Base-by-base conservation (phyloP, 2,329 filamentous ascomycete species). In the Penicillium sp. region DNA sequence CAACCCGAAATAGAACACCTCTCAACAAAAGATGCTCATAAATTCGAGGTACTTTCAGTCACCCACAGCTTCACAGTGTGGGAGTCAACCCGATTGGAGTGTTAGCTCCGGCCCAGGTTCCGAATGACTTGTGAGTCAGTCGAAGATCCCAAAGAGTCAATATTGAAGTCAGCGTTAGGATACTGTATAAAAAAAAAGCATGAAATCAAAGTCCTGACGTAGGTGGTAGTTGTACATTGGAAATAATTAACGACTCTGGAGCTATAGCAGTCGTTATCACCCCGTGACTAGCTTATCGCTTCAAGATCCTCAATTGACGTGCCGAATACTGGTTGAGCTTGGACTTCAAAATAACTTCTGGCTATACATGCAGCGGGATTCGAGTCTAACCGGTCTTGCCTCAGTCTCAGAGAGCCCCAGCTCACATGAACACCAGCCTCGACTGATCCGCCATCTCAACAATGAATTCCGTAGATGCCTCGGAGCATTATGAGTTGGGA, bases 401-500 rank as follows among this genome's bases (percentile, higher is more conserved):
- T 22, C 41, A 35, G 25, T 30, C 38, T 10, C 4, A 28, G 33
- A 22, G 5, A 16, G 3, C 6, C 19, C 6, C 5, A 37, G 4
- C 41, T 53, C 56, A 56, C 17, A 65, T 65, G 62, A 58, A 38
- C 30, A 25, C 38, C 44, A 51, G 22, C 54, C 52, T 44, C 41
- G 43, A 49, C 49, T 43, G 45, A 60, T 36, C 46, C 59, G 30
- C 42, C 2, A 6, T 50, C 41, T 19, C 19, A 50, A 33, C 58
- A 55, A 88, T 88, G 86, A 86, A 88, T 72, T 80, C 80, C 51
- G 83, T 88, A 65, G 86, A 88, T 73, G 85, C 81, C 45, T 80
- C 80, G 58, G 78, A 82, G 68, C 81, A 82, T 67, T 82, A 81
- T 67, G 77, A 80, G 58, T 73, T 72, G 40, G 73, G 72, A 57